Evolutionary conservation across 2,329 filamentous ascomycete genomes (phyloP), one percentile per base, ranked within the genome.

Genomic region (Cladosporium austrohemisphaericum): DNA sequence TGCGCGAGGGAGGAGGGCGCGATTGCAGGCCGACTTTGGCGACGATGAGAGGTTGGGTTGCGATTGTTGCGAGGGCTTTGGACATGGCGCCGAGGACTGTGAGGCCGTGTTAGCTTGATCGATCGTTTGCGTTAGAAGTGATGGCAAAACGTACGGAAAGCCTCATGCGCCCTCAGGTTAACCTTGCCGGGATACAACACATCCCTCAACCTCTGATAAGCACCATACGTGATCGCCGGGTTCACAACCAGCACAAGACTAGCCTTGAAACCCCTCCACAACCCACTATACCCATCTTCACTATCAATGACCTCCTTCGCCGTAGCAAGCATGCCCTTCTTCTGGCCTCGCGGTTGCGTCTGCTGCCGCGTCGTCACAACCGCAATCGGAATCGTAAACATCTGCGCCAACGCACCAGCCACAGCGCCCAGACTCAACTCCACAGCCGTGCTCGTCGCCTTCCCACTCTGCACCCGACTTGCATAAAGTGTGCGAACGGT

Each of bases 21-120:
- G 91, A 96, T 69, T 98, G 93, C 52, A 98, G 76, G 44, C 93
- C 91, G 53, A 98, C 93, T 73, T 98, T 98, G 55, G 93, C 93
- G 53, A 98, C 92, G 61, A 98, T 98, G 49, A 98, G 77, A 11
- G 93, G 93, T 67, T 98, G 93, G 6, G 93, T 98, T 47, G 78
- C 83, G 57, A 98, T 84, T 0, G 93, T 98, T 45, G 93, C 93
- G 52, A 97, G 71, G 5, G 88, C 80, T 71, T 98, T 98, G 43
- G 92, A 97, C 71, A 94, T 79, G 36, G 93, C 90, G 53, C 93
- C 93, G 43, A 98, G 81, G 22, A 94, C 90, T 68, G 33, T 93
- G 51, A 13, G 28, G 13, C 10, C 6, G 9, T 33, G 18, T 52
- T 52, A 52, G 52, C 52, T 16, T 16, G 10, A 4, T 11, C 19